Conservation (phyloP, 768 basidiomycete species). For the Pseudohyphozyma bogoriensis region DNA sequence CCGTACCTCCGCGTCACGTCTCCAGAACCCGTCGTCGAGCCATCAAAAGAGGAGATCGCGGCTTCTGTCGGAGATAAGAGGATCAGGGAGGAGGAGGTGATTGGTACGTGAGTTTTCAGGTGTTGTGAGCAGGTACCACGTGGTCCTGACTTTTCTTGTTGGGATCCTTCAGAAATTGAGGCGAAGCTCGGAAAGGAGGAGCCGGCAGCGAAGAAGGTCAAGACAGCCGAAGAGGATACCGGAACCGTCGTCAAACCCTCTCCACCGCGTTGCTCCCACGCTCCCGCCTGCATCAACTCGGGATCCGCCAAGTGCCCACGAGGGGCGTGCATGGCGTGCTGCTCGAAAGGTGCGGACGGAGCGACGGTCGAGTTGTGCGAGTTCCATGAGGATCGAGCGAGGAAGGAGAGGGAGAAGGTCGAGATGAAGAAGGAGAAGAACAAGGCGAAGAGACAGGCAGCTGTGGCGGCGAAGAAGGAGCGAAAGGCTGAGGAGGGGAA, state of each 20-base stretch:
- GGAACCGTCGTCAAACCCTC: not conserved
- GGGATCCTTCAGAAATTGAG: not conserved
- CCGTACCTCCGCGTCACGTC: constrained; percentile 53
- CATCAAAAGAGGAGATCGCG: constrained; percentile 11
- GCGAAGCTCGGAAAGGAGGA: constrained; percentile 4
- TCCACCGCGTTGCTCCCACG: not conserved
- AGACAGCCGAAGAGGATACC: not conserved
- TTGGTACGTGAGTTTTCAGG: not conserved
- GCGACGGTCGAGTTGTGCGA: constrained; percentile 3
- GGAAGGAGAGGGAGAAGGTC: constrained; percentile 2
- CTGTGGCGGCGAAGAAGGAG: constrained; percentile 2
- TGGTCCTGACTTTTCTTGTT: not conserved
- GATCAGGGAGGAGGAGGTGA: not conserved
- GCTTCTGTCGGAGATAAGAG: not conserved
- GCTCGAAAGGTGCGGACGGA: not conserved
- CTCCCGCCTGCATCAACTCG: constrained; percentile 15
- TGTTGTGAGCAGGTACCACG: no score
- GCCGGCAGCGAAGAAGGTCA: not conserved
- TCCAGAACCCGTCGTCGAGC: constrained; percentile 9
- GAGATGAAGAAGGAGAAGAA: not conserved
- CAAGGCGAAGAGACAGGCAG: constrained; percentile 24
- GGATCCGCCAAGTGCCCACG: constrained; percentile 16
- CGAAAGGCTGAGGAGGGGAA: constrained; percentile 3
- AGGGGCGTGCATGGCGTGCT: constrained; percentile 17
- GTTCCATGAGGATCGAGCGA: constrained; percentile 13